These are phyloP conservation scores for Sarcomyxa edulis DNA, from an alignment of 768 basidiomycete species.

Conservation along the genomic window DNA sequence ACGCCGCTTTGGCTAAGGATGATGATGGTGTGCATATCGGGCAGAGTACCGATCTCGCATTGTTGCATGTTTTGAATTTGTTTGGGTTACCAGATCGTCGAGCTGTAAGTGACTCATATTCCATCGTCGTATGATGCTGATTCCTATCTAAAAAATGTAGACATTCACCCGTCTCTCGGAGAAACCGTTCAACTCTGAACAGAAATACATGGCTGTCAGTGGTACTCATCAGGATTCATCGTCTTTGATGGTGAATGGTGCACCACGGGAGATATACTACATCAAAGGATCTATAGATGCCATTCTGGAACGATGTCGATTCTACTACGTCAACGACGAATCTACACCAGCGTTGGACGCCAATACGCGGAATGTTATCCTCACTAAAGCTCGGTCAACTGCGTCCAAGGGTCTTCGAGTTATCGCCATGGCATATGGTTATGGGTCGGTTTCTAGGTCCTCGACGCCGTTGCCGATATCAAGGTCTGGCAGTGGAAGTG, in stretches of 20 bases:
- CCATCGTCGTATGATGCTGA: neutral
- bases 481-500: no score
- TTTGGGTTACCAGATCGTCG: slow-evolving; percentile 71
- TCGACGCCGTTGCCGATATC: no score
- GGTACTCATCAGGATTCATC: slow-evolving; percentile 52
- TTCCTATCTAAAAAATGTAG: slow-evolving; percentile 27
- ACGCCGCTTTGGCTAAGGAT: slow-evolving; percentile 59
- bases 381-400: slow-evolving; percentile 63
- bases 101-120: slow-evolving; percentile 56
- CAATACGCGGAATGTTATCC: slow-evolving; percentile 61
- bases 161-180: slow-evolving; percentile 70
- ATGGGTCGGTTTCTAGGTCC: slow-evolving; percentile 48
- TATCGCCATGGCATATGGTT: slow-evolving; percentile 89
- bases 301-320: slow-evolving; percentile 80
- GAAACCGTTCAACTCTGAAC: slow-evolving; percentile 88
- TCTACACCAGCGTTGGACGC: slow-evolving; percentile 78
- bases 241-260: slow-evolving; percentile 18
- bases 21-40: slow-evolving; percentile 75
- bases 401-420: slow-evolving; percentile 79
- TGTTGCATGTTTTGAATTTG: slow-evolving; percentile 70
- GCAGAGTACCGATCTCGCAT: slow-evolving; percentile 90
- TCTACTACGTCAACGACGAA: slow-evolving; percentile 86
- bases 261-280: slow-evolving; percentile 73
- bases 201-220: slow-evolving; percentile 89
- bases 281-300: slow-evolving; percentile 91